These are phyloP conservation scores for Xylariomycetidae sp. DNA, from an alignment of 2,329 filamentous ascomycete species.

Conservation along the genomic window DNA sequence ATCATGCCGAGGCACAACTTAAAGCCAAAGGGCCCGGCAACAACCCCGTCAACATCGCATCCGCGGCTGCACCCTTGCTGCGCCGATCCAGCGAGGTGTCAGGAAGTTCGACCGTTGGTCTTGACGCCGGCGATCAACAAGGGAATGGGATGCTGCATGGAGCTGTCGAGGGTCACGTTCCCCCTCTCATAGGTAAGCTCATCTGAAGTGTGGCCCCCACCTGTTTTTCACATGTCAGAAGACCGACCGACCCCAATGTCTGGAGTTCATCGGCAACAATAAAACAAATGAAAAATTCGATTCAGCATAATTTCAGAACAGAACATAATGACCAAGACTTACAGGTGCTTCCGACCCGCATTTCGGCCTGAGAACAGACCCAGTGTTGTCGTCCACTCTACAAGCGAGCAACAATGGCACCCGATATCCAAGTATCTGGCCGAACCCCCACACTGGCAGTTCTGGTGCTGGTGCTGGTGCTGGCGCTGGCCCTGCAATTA, in stretches of 20 bases:
- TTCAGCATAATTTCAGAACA: not conserved
- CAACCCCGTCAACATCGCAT: constrained; percentile 32
- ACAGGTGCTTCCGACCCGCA: constrained; percentile 28
- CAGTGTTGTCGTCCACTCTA: constrained; percentile 26
- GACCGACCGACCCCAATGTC: constrained; percentile 2
- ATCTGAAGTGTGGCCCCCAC: no score
- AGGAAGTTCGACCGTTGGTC: constrained; percentile 16
- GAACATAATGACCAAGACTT: constrained; percentile 15
- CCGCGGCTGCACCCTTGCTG: constrained; percentile 22
- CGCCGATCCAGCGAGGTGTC: constrained; percentile 20
- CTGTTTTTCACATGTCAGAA: constrained; percentile 24
- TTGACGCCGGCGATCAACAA: constrained; percentile 20
- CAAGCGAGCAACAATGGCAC: constrained; percentile 22
- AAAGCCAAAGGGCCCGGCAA: constrained; percentile 30
- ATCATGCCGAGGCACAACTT: constrained; percentile 39
- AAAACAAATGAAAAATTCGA: constrained; percentile 9
- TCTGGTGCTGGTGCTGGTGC: constrained; percentile 19
- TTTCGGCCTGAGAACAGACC: constrained; percentile 24
- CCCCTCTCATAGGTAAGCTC: constrained; percentile 48
- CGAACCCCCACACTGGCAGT: constrained; percentile 20
- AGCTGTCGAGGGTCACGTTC: constrained; percentile 38
- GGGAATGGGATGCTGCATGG: constrained; percentile 15
- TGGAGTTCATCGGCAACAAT: constrained; percentile 6
- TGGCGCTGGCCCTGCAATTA: constrained; percentile 26
- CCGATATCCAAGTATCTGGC: constrained; percentile 28